phyloP scores from a whole-genome alignment of 129 eudicot species.

The Kitagawia praeruptora region DNA sequence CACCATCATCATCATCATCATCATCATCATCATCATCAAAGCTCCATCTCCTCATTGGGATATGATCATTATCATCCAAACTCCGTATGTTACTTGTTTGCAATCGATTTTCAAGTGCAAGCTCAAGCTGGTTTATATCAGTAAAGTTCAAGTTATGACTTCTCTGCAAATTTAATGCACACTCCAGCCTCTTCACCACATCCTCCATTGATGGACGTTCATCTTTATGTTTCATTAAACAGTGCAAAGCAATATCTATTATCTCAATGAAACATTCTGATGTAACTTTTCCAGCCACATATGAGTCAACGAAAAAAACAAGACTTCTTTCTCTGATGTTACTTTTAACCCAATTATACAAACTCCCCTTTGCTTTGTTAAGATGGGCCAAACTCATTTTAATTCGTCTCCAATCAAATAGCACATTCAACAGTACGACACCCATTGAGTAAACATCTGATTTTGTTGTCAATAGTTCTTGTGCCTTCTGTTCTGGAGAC shows the following conservation, averaged over 20 bases:
- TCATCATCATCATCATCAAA: neutral
- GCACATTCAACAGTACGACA: neutral
- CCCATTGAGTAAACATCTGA: conserved; percentile 9
- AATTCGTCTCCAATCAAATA: neutral
- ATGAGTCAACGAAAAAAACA: neutral
- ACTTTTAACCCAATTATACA: neutral
- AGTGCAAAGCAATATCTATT: conserved; percentile 27
- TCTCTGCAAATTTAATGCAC: neutral
- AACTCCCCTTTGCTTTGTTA: neutral
- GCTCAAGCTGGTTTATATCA: neutral
- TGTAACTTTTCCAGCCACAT: conserved; percentile 25
- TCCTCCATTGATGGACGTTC: neutral
- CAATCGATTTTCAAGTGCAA: neutral
- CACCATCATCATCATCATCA: neutral
- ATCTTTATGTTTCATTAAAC: conserved; percentile 13
- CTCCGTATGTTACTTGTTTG: neutral
- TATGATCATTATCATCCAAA: neutral
- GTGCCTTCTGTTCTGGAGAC: neutral
- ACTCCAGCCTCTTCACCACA: neutral
- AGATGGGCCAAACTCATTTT: neutral
- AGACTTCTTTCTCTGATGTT: neutral
- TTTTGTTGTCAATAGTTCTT: neutral
- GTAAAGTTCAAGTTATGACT: neutral
- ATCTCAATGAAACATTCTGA: conserved; percentile 35
- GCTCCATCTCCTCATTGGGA: neutral